phyloP scores from a whole-genome alignment of 2,329 filamentous ascomycete genomes.

The Sporothrix pseudoabietina region DNA sequence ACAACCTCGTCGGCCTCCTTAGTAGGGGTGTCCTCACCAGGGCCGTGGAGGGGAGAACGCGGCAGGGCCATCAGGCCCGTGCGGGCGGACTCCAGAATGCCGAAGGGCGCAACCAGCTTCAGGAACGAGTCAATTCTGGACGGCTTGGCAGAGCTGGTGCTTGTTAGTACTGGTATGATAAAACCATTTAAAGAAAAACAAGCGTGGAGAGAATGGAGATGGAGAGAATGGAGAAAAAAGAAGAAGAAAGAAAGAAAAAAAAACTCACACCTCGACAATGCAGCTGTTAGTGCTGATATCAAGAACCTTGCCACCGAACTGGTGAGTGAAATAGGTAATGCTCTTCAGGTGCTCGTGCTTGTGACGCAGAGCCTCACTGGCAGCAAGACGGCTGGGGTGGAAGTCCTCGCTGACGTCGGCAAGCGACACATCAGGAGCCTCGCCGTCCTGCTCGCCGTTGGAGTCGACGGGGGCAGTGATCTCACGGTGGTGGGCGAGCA shows the following conservation, averaged over 20 bases:
- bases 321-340: constrained; percentile 94
- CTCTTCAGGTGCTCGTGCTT: constrained; percentile 97
- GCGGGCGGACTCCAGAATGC: constrained; percentile 91
- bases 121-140: constrained; percentile 95
- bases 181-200: background rate
- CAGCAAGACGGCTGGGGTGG: constrained; percentile 83
- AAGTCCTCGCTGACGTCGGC: constrained; percentile 66
- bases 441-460: constrained; percentile 50
- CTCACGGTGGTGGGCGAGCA: constrained; percentile 92
- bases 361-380: constrained; percentile 86
- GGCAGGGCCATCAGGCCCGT: constrained; percentile 97
- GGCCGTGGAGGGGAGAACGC: constrained; percentile 80
- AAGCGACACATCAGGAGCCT: constrained; percentile 46
- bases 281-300: constrained; percentile 99
- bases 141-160: constrained; percentile 79
- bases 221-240: no score
- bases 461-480: constrained; percentile 58
- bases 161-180: background rate
- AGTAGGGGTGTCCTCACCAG: constrained; percentile 64
- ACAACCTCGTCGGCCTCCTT: constrained; percentile 96
- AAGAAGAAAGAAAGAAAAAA: no score
- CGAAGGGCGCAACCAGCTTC: constrained; percentile 91
- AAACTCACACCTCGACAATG: constrained; percentile 89
- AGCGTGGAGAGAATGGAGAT: no score
- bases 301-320: constrained; percentile 95